Percentiles rank a stretch among this genome's conserved stretches.
Conservation (phyloP, 2,329 filamentous ascomycete genomes). For the Metarhizium album region DNA sequence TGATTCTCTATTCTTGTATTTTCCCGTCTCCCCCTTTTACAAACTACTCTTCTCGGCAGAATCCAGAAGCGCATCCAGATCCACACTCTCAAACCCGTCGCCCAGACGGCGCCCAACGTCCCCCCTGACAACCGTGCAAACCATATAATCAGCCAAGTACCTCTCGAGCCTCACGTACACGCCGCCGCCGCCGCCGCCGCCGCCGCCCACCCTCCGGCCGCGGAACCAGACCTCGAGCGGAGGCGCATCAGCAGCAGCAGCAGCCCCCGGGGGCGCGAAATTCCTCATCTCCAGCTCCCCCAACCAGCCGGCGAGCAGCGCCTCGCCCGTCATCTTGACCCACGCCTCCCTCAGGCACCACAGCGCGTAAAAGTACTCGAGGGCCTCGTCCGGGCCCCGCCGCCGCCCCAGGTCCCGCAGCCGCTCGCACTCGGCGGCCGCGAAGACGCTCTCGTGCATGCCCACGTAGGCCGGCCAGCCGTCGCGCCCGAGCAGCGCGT, state of each 20-base stretch:
- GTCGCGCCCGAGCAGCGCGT: slow-evolving; percentile 40
- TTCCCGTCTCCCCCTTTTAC: not conserved
- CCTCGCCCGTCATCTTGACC: slow-evolving; percentile 74
- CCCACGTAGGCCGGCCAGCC: slow-evolving; percentile 61
- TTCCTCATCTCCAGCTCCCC: slow-evolving; percentile 56
- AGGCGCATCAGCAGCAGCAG: slow-evolving; percentile 6
- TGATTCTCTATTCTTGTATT: too few species aligned
- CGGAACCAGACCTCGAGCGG: slow-evolving; percentile 21
- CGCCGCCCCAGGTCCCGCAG: slow-evolving; percentile 41
- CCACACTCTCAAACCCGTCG: slow-evolving; percentile 30
- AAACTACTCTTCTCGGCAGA: slow-evolving; percentile 26
- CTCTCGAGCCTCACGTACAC: slow-evolving; percentile 25
- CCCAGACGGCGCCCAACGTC: slow-evolving; percentile 23
- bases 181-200: slow-evolving; percentile 21
- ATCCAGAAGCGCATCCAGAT: slow-evolving; percentile 33
- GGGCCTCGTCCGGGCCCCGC: slow-evolving; percentile 26
- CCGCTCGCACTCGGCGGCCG: slow-evolving; percentile 46
- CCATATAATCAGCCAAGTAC: slow-evolving; percentile 42
- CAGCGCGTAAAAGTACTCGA: slow-evolving; percentile 63
- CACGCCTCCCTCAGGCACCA: slow-evolving; percentile 76
- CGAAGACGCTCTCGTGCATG: slow-evolving; percentile 62
- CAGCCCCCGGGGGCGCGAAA: slow-evolving; percentile 48
- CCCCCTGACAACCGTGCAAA: slow-evolving; percentile 39
- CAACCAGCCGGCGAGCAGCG: slow-evolving; percentile 63
- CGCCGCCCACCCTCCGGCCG: slow-evolving; percentile 19